phyloP scores from a whole-genome alignment of 192 early-diverging fungal genomes.

The Podila epicladia region DNA sequence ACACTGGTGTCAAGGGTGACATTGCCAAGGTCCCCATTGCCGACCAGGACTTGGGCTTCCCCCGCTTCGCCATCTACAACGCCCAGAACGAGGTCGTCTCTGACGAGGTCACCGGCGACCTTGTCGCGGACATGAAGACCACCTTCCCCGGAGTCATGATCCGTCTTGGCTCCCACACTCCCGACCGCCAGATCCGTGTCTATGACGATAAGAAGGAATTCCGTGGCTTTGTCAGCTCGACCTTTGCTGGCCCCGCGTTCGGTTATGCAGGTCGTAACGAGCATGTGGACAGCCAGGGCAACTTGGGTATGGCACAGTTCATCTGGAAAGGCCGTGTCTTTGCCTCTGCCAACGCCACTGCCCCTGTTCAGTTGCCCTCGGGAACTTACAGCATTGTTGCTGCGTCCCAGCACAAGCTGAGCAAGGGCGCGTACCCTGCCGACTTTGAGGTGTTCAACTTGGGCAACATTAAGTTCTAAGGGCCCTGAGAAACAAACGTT shows the following conservation, averaged over 20 bases:
- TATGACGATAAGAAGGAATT: conserved; percentile 5
- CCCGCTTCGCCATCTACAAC: conserved; percentile 11
- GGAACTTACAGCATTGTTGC: conserved; percentile 29
- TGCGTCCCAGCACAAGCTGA: conserved; percentile 38
- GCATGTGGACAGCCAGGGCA: neutral
- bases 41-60: conserved; percentile 16
- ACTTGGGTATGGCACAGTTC: conserved; percentile 5
- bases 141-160: neutral
- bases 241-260: neutral
- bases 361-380: neutral
- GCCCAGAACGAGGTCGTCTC: neutral
- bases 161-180: conserved; percentile 22
- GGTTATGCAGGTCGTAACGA: conserved; percentile 5
- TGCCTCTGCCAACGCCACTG: conserved; percentile 4
- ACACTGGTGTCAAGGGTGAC: conserved; percentile 54
- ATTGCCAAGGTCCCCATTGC: conserved; percentile 47
- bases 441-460: conserved; percentile 37
- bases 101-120: neutral
- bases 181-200: conserved; percentile 11
- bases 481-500: too few relatives aligned
- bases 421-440: conserved; percentile 25
- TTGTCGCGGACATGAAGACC: conserved; percentile 2
- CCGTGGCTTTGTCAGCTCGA: neutral
- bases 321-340: conserved; percentile 20
- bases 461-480: conserved; percentile 1